Percentiles rank a stretch among this genome's conserved stretches.
phyloP scores from a whole-genome alignment of 2,329 filamentous ascomycete genomes.

The Chaetomium strumarium region DNA sequence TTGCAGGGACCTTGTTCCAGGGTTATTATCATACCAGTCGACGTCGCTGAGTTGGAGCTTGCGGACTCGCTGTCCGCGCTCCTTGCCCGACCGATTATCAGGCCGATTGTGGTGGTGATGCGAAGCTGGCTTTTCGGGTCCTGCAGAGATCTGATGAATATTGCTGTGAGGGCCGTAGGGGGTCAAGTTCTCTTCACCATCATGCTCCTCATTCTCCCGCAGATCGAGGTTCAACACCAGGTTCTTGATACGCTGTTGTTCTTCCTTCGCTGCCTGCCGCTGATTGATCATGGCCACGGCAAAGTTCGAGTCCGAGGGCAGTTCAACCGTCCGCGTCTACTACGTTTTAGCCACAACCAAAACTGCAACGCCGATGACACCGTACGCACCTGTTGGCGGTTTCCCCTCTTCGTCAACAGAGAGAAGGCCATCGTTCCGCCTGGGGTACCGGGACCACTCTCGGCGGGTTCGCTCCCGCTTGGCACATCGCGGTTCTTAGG shows the following conservation, averaged over 20 bases:
- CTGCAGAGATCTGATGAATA: conserved; percentile 45
- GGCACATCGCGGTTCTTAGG: conserved; percentile 56
- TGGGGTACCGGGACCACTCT: conserved; percentile 18
- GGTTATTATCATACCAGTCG: conserved; percentile 67
- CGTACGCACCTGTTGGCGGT: conserved; percentile 73
- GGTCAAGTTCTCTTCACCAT: conserved; percentile 55
- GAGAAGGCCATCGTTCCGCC: conserved; percentile 88
- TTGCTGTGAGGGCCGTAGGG: conserved; percentile 42
- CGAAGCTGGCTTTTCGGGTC: conserved; percentile 44
- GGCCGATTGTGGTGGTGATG: conserved; percentile 50
- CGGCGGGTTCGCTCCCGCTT: conserved; percentile 33
- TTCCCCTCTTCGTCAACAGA: conserved; percentile 89
- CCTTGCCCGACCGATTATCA: conserved; percentile 49
- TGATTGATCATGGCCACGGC: conserved; percentile 94
- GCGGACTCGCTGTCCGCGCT: conserved; percentile 73
- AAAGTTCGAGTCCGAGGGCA: conserved; percentile 87
- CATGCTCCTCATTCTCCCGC: conserved; percentile 71
- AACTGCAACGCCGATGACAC: neutral
- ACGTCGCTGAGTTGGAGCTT: conserved; percentile 95
- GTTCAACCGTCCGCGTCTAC: conserved; percentile 83
- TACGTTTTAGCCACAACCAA: conserved; percentile 2
- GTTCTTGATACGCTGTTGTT: conserved; percentile 98
- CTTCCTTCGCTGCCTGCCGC: conserved; percentile 89
- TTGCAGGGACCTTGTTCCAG: neutral
- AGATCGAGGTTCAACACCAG: conserved; percentile 95